These are phyloP conservation scores for Ciborinia camelliae DNA, from an alignment of 2,329 filamentous ascomycete species.

Conservation along the genomic window DNA sequence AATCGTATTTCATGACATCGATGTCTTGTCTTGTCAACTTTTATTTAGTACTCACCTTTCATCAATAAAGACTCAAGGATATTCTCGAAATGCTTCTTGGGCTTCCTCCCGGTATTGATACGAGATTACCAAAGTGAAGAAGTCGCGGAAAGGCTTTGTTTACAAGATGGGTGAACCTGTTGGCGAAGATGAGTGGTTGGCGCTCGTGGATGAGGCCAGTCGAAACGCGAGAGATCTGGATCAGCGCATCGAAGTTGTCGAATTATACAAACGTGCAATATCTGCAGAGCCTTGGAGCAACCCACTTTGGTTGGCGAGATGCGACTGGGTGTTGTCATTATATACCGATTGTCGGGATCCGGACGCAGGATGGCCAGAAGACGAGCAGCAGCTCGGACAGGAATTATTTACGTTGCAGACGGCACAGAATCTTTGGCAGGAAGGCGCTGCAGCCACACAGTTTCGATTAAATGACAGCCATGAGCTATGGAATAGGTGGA, in stretches of 20 bases:
- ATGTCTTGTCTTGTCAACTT: conserved; percentile 3
- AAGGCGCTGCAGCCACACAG: conserved; percentile 67
- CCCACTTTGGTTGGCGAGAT: conserved; percentile 73
- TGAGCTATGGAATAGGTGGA: conserved; percentile 74
- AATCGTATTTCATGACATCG: conserved; percentile 4
- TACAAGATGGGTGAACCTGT: conserved; percentile 48
- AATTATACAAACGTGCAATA: conserved; percentile 68
- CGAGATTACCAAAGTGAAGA: conserved; percentile 20
- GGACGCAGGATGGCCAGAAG: conserved; percentile 57
- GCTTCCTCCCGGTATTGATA: conserved; percentile 18
- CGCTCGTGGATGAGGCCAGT: conserved; percentile 70
- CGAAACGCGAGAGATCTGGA: conserved; percentile 60
- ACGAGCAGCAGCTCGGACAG: conserved; percentile 65
- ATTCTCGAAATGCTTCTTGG: conserved; percentile 21
- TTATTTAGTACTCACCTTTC: not conserved
- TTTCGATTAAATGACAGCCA: conserved; percentile 76
- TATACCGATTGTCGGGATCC: conserved; percentile 60
- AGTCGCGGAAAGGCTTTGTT: conserved; percentile 17
- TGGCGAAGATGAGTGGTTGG: conserved; percentile 74
- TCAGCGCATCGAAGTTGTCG: conserved; percentile 65
- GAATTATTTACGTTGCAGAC: conserved; percentile 68
- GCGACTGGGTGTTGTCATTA: conserved; percentile 72
- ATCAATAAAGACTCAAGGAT: conserved; percentile 5
- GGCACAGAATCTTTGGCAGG: conserved; percentile 66
- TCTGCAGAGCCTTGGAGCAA: conserved; percentile 70